phyloP scores from a whole-genome alignment of 805 yeast genomes.

The Teunomyces lycoperdinae region DNA sequence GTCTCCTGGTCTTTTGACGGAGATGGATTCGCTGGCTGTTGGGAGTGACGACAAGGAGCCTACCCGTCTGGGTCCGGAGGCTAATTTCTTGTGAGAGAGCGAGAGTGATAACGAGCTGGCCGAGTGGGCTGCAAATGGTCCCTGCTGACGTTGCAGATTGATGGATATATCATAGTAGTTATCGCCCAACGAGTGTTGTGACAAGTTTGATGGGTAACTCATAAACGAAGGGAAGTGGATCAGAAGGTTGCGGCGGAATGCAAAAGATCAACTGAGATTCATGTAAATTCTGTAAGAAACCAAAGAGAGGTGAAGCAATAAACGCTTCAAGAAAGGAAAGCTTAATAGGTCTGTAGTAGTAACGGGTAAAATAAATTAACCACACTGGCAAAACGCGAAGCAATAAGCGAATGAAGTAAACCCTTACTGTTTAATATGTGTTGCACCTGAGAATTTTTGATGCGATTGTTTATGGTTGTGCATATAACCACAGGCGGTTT shows the following conservation, averaged over 20 bases:
- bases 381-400: background rate
- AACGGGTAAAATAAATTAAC: background rate
- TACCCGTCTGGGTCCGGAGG: constrained; percentile 23
- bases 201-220: constrained; percentile 12
- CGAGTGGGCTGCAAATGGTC: constrained; percentile 1
- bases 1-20: constrained; percentile 39
- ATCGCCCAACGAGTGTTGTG: constrained; percentile 20
- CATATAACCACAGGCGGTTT: background rate
- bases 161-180: constrained; percentile 27
- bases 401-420: background rate
- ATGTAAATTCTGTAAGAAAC: background rate
- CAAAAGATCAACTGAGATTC: background rate
- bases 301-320: background rate
- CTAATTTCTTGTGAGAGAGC: constrained; percentile 15
- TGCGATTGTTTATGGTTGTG: background rate
- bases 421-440: background rate
- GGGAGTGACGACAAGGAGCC: constrained; percentile 25
- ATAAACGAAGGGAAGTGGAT: background rate
- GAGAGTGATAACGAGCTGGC: constrained; percentile 7
- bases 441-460: background rate
- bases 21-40: constrained; percentile 14
- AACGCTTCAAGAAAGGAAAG: background rate
- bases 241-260: background rate
- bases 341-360: no score
- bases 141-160: background rate